Conservation (phyloP, 257 asterid genomes). For the Salvia rosmarinus region DNA sequence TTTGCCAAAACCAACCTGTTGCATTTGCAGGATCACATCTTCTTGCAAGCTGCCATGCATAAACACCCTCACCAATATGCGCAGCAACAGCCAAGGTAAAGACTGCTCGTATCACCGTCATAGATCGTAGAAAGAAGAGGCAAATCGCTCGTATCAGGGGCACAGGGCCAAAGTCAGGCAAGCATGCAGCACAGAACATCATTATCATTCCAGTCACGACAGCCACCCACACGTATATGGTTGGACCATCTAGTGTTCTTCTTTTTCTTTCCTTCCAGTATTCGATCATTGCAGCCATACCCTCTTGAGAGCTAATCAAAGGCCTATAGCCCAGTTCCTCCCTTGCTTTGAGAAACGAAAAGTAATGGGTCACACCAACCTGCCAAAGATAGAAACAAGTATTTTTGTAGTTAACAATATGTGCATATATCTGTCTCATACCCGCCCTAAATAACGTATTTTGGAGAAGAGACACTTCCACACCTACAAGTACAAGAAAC, state of each 20-base stretch:
- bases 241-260: conserved; percentile 74
- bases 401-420: not conserved
- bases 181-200: conserved; percentile 69
- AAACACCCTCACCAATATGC: conserved; percentile 76
- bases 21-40: conserved; percentile 84
- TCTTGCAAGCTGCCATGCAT: conserved; percentile 88
- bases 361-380: conserved; percentile 96
- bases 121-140: conserved; percentile 66
- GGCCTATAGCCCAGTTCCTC: conserved; percentile 89
- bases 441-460: too few species aligned
- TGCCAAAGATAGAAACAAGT: conserved; percentile 33
- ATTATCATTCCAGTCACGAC: conserved; percentile 58
- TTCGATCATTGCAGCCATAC: conserved; percentile 75
- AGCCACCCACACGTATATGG: conserved; percentile 59
- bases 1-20: conserved; percentile 92
- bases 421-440: not conserved
- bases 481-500: too few species aligned
- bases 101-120: conserved; percentile 39
- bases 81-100: conserved; percentile 48
- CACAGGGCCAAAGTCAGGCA: conserved; percentile 76
- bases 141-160: conserved; percentile 51
- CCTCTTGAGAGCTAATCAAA: conserved; percentile 69
- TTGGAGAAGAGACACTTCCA: too few species aligned
- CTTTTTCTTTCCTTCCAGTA: conserved; percentile 82
- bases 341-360: conserved; percentile 84